Conservation (phyloP, 163 green algal genomes). For the Chlamydomonas reinhardtii region DNA sequence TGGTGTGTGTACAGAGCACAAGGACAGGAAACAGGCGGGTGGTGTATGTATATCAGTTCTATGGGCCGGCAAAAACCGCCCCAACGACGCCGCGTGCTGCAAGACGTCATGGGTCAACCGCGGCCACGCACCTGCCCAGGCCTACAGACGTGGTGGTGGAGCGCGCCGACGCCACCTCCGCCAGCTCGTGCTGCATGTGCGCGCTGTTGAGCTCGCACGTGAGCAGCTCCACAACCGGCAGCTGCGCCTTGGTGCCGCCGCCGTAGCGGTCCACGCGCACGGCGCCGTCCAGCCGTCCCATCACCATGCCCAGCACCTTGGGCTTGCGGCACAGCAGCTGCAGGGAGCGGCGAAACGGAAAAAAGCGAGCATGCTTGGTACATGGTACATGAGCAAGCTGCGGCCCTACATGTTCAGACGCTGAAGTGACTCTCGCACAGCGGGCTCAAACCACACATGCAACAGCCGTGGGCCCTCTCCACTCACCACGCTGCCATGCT, state of each 20-base stretch:
- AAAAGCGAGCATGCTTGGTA: too few relatives aligned
- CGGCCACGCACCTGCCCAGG: conserved; percentile 20
- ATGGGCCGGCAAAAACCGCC: too few relatives aligned
- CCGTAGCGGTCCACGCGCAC: conserved; percentile 41
- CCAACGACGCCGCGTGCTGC: too few relatives aligned
- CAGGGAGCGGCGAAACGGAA: too few relatives aligned
- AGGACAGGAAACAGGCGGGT: too few relatives aligned
- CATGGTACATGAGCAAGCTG: too few relatives aligned
- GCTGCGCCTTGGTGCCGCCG: conserved; percentile 32
- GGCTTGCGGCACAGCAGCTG: conserved; percentile 47
- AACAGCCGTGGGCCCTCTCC: too few relatives aligned
- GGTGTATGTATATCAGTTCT: too few relatives aligned
- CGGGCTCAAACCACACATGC: background rate
- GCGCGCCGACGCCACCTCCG: background rate
- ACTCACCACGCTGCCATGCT: conserved; percentile 21
- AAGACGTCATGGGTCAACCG: too few relatives aligned
- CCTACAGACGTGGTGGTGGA: conserved; percentile 13
- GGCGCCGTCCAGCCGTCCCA: conserved; percentile 33
- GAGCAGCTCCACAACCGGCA: conserved; percentile 44
- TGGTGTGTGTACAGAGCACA: background rate
- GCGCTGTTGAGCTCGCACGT: conserved; percentile 36
- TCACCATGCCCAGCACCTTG: conserved; percentile 38
- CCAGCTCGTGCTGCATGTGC: conserved; percentile 41
- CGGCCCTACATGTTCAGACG: too few relatives aligned
- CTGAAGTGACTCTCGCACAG: too few relatives aligned